Conservation (phyloP, 192 early-diverging fungal species). For the Backusella parvicylindrica region DNA sequence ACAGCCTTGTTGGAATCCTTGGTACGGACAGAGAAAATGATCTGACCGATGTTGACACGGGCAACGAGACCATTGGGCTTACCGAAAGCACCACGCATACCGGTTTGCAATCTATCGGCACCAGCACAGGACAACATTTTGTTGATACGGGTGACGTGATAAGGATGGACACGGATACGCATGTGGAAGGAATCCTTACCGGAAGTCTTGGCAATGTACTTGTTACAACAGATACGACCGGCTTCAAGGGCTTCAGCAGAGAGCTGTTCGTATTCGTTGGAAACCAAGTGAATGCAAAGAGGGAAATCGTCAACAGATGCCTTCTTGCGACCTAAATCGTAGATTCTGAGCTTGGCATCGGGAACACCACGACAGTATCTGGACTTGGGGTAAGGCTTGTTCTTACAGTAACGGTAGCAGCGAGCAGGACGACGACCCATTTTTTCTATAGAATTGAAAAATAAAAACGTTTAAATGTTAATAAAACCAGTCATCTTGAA, state of each 20-base stretch:
- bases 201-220: conserved; percentile 95
- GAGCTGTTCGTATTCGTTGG: conserved; percentile 97
- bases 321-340: conserved; percentile 97
- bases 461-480: not conserved
- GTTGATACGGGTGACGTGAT: conserved; percentile 99
- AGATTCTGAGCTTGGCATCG: conserved; percentile 97
- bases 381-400: conserved; percentile 99
- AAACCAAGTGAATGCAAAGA: conserved; percentile 89
- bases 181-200: conserved; percentile 99
- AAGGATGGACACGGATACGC: conserved; percentile 97
- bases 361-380: conserved; percentile 99
- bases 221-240: conserved; percentile 96
- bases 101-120: conserved; percentile 97
- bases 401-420: conserved; percentile 99
- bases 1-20: conserved; percentile 91
- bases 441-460: not conserved
- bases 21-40: conserved; percentile 93
- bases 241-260: conserved; percentile 98
- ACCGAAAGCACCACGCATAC: conserved; percentile 99
- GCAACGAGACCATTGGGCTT: conserved; percentile 95
- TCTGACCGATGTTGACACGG: conserved; percentile 97
- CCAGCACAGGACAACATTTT: conserved; percentile 99
- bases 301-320: conserved; percentile 98
- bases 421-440: conserved; percentile 99
- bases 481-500: not conserved